Evolutionary conservation across 306 rosid genomes (phyloP), one percentile per base, ranked within the genome.

Genomic region (Cicer pinnatifidum): DNA sequence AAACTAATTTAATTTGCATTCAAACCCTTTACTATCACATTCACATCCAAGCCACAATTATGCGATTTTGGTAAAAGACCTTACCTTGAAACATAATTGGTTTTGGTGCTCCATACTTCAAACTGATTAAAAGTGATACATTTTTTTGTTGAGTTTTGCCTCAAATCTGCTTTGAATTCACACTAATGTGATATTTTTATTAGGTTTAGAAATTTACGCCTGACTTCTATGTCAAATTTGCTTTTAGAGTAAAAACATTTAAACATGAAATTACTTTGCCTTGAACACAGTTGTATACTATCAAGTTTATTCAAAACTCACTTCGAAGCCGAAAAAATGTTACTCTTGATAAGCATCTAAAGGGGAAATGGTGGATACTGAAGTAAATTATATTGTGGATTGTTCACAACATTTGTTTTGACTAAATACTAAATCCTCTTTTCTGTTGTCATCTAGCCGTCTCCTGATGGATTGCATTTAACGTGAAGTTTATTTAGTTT

Each of bases 401-500:
- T 43, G 50, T 68, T 74, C 46, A 51, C 11, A 12, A 44, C 6
- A 15, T 17, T 8, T 64, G 58, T 1, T 69, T 38, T 37, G 68
- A 17, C 9, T 46, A 51, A 15, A 67, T 73, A 17, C 9, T 46
- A 51, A 15, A 67, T 73, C 50, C 15, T 28, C 57, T 9, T 75
- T 62, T 43, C 38, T 75, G 5, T 65, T 9, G 1, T 28, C 9
- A 0, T 46, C 37, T 38, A 56, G 2, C 16, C 6, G 1, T 38
- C 23, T 38, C 56, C 17, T 5, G 28, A 73, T 61, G 16, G 10
- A 28, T 28, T 73, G 45, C 46, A 59, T 54, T 43, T 58, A 11
- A 37, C 45, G 2, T 68, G n/a, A 11, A 20, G 43, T 56, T 75
- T 46, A 45, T 72, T 61, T 57, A 8, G 51, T 52, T 51, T 47